A percentile compares a stretch with the other conserved stretches of the same genome.
phyloP scores from a whole-genome alignment of 106 monocot species.

The Dendrobium nobile region DNA sequence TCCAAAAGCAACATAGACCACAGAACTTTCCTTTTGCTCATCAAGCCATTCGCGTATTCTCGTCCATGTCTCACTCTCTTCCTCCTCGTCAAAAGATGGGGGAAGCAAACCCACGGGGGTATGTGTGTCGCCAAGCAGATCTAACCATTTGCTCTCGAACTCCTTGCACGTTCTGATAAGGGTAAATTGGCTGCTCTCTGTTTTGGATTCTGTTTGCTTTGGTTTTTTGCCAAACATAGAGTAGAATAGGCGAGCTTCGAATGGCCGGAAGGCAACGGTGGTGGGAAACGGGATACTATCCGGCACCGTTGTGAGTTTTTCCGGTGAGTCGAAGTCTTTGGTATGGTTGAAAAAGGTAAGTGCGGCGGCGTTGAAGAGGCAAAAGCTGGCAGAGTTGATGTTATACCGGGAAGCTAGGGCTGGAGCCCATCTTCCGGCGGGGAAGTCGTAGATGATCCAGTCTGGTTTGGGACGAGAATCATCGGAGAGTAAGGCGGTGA shows the following conservation, averaged over 20 bases:
- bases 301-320: slow-evolving; percentile 10
- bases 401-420: not conserved
- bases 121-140: not conserved
- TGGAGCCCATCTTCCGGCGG: slow-evolving; percentile 7
- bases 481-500: not conserved
- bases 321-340: not conserved
- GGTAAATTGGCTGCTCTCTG: not conserved
- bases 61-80: not conserved
- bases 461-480: not conserved
- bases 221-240: not conserved
- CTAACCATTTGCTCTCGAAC: slow-evolving; percentile 17
- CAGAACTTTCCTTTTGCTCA: slow-evolving; percentile 6
- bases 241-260: not conserved
- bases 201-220: not conserved
- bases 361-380: slow-evolving; percentile 10
- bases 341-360: not conserved
- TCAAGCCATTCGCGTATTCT: slow-evolving; percentile 20
- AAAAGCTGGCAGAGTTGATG: not conserved
- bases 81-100: not conserved
- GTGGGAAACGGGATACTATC: slow-evolving; percentile 12
- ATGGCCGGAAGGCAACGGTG: slow-evolving; percentile 8
- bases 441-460: slow-evolving; percentile 20
- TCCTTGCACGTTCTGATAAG: slow-evolving; percentile 16
- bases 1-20: slow-evolving; percentile 25
- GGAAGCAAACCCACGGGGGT: slow-evolving; percentile 15